phyloP scores from a whole-genome alignment of 2,329 filamentous ascomycete genomes.

The Mycosphaerella arachidis region DNA sequence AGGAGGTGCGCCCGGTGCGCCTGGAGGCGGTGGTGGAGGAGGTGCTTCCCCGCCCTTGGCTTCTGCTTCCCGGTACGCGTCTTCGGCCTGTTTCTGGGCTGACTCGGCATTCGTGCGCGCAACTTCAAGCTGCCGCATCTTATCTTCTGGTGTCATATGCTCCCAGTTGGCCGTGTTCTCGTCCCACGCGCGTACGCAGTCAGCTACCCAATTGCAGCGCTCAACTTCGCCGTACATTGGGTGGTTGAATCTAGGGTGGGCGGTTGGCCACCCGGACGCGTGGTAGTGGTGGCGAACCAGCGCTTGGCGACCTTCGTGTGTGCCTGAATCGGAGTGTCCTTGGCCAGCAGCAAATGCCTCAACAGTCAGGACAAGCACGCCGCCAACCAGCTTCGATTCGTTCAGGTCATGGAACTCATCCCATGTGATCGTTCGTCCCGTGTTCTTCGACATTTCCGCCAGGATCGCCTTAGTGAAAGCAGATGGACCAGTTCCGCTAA shows the following conservation, averaged over 20 bases:
- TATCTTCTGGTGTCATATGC: constrained; percentile 55
- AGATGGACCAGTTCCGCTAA: constrained; percentile 67
- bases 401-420: constrained; percentile 60
- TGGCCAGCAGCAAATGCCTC: constrained; percentile 70
- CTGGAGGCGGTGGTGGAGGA: constrained; percentile 1
- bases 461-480: constrained; percentile 65
- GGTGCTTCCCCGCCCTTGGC: not conserved
- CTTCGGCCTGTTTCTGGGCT: constrained; percentile 19
- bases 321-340: constrained; percentile 68
- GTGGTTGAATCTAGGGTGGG: constrained; percentile 63
- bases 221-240: constrained; percentile 67
- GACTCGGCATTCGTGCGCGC: constrained; percentile 18
- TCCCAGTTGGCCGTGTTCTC: constrained; percentile 59
- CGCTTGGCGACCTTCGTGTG: constrained; percentile 61
- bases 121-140: constrained; percentile 43
- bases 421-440: constrained; percentile 53
- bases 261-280: constrained; percentile 65
- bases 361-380: constrained; percentile 63
- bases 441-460: constrained; percentile 55
- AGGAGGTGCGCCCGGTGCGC: not conserved
- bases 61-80: constrained; percentile 20
- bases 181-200: constrained; percentile 64
- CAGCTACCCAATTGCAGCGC: constrained; percentile 63
- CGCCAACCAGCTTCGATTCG: constrained; percentile 61
- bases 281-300: constrained; percentile 72